phyloP scores from a whole-genome alignment of 768 basidiomycete genomes.

The Russula emetica region DNA sequence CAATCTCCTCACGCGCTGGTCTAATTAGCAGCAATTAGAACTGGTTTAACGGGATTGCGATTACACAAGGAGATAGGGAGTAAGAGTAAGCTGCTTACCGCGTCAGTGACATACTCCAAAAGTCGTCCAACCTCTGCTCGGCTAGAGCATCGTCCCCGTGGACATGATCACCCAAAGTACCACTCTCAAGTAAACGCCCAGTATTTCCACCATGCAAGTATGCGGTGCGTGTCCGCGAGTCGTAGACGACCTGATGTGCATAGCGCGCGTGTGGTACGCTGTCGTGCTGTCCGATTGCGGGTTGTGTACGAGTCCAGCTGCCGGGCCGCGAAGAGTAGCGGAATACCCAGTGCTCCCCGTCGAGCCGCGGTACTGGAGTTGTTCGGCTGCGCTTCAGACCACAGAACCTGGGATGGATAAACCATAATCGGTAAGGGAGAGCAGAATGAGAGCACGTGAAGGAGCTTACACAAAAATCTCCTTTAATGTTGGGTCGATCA shows the following conservation, averaged over 20 bases:
- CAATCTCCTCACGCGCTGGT: conserved; percentile 56
- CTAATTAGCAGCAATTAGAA: conserved; percentile 36
- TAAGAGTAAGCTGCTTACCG: conserved; percentile 44
- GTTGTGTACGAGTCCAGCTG: conserved; percentile 46
- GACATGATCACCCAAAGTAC: conserved; percentile 22
- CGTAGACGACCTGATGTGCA: conserved; percentile 77
- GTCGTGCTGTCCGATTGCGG: not conserved
- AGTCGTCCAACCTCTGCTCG: conserved; percentile 55
- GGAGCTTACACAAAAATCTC: conserved; percentile 69
- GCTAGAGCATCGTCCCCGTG: conserved; percentile 18
- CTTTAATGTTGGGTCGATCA: conserved; percentile 54
- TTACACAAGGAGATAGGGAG: not conserved
- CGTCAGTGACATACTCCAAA: conserved; percentile 69
- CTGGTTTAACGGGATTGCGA: not conserved
- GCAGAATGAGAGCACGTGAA: conserved; percentile 3
- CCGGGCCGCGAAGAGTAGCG: conserved; percentile 57
- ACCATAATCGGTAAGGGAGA: not conserved
- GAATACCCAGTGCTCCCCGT: conserved; percentile 64
- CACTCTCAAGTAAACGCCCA: conserved; percentile 38
- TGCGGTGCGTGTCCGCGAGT: conserved; percentile 48
- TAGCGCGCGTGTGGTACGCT: conserved; percentile 54
- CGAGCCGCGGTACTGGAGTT: conserved; percentile 40
- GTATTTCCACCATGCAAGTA: conserved; percentile 79
- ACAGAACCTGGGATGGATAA: conserved; percentile 46
- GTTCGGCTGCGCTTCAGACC: conserved; percentile 49